Base-by-base conservation (phyloP, 129 eudicot species). In the Gnaphalium uliginosum region DNA sequence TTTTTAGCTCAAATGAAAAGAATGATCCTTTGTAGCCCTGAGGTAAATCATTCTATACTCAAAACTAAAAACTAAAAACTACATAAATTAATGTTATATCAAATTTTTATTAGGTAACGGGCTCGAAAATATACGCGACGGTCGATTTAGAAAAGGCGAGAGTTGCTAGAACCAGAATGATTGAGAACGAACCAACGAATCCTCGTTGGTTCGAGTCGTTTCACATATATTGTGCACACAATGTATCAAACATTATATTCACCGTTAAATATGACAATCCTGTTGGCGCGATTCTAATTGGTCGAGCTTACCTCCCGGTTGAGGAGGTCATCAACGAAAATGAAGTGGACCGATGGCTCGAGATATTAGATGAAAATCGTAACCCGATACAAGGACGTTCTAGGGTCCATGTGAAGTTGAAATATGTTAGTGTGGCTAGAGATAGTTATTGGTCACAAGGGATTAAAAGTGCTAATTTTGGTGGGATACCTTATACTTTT, bases 361-460 rank as follows among this genome's bases (percentile, higher is more conserved):
- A 79, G 5, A 84, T 94, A 27, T 3, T 81, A 18, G 98, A 94
- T 64, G 96, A 85, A 57, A 84, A 85, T 13, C 65, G 24, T 22
- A 79, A 71, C 37, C 91, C 92, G 0, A 87, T 90, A 33, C 79
- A 63, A 32, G 89, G 87, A 19, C 68, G 76, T 54, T 89, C 98
- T 1, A 85, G 68, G 51, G 90, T 94, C 39, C 97, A 94, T 70
- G 98, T 94, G 27, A 85, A 76, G 43, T 29, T 94, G 17, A 88
- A 87, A 27, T 94, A 77, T 23, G 53, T 72, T 24, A 78, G 71
- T 75, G 96, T 83, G 3, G 69, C 63, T 2, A 81, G 71, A 73
- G 97, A 93, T 62, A 78, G 61, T 10, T 85, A 85, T 73, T 93
- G 98, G 98, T 90, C 96, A n/a, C 87, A 84, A 62, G 98, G 98